Evolutionary conservation across 257 asterid genomes (phyloP), one percentile per base, ranked within the genome.

Genomic region (Ligustrum vulgare): DNA sequence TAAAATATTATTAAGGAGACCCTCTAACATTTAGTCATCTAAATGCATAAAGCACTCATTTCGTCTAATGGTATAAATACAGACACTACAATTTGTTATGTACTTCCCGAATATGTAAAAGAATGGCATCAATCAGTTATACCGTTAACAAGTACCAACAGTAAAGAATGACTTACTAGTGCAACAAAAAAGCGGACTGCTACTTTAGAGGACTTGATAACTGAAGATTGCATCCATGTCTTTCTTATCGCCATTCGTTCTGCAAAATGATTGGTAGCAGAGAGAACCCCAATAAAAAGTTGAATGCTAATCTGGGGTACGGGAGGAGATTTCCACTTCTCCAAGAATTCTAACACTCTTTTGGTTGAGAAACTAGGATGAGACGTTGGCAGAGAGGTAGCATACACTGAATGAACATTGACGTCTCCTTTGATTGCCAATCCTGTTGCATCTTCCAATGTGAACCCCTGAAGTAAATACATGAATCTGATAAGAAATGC

Each of bases 361-460:
- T 90, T 91, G 56, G 97, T 96, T 72, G 99, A 93, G 84, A 92
- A 93, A 86, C 97, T 93, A 41, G 97, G 98, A 83, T 93, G 99
- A 73, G 98, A 91, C 60, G 92, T 85, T 69, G 99, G 99, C 78
- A 93, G 86, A 71, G 97, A 93, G 64, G 99, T 90, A 13, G 97
- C 98, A 75, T 88, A 90, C 69, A 95, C 92, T 60, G 96, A 93
- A 86, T 93, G 91, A 72, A 95, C 86, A 79, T 95, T 90, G 81
- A 95, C 88, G 70, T 89, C 96, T 47, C 99, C 99, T 78, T 93
- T 95, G 71, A 95, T 79, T 79, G 91, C 89, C 86, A 95, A 87
- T 63, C 98, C 98, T 43, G 98, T 93, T 75, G 97, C 98, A 89
- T 95, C 99, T 88, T 95, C 99, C 71, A 95, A 88, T 6, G 97